Conservation (phyloP, 805 yeast species). For the Barnettozyma pratensis region DNA sequence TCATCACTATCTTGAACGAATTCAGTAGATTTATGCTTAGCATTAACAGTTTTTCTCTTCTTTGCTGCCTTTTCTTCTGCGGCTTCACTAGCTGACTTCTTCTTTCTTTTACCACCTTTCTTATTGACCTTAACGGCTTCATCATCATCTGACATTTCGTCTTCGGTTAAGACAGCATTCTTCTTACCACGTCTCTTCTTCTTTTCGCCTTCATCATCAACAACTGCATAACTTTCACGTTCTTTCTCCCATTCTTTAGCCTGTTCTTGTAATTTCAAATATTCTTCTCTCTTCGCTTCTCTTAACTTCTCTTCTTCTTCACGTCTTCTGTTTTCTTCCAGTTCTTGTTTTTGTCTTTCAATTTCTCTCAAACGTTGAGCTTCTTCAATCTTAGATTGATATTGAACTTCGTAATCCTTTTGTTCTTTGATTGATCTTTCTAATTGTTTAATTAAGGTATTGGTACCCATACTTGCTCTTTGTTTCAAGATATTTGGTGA, state of each 20-base stretch:
- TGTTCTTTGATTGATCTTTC: slow-evolving; percentile 71
- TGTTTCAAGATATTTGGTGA: slow-evolving; percentile 75
- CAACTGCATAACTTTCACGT: slow-evolving; percentile 34
- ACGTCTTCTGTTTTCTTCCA: slow-evolving; percentile 41
- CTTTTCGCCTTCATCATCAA: slow-evolving; percentile 33
- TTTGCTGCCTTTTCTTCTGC: slow-evolving; percentile 24
- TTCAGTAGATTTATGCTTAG: slow-evolving; percentile 31
- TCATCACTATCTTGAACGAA: slow-evolving; percentile 42
- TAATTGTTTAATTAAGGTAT: slow-evolving; percentile 68
- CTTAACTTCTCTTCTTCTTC: slow-evolving; percentile 46
- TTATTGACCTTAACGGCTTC: slow-evolving; percentile 17
- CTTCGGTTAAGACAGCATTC: slow-evolving; percentile 43
- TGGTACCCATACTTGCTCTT: slow-evolving; percentile 80
- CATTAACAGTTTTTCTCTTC: slow-evolving; percentile 25
- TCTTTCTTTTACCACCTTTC: slow-evolving; percentile 17
- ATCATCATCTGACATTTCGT: slow-evolving; percentile 33
- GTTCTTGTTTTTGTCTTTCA: slow-evolving; percentile 42
- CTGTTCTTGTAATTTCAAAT: slow-evolving; percentile 47
- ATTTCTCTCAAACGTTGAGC: slow-evolving; percentile 56
- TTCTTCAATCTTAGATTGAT: slow-evolving; percentile 58
- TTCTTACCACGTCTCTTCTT: slow-evolving; percentile 31
- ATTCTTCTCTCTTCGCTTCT: slow-evolving; percentile 35
- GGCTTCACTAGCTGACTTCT: slow-evolving; percentile 30
- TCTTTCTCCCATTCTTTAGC: slow-evolving; percentile 54
- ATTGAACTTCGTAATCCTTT: slow-evolving; percentile 52